Conservation (phyloP, 306 rosid genomes). For the Hippophae rhamnoides region DNA sequence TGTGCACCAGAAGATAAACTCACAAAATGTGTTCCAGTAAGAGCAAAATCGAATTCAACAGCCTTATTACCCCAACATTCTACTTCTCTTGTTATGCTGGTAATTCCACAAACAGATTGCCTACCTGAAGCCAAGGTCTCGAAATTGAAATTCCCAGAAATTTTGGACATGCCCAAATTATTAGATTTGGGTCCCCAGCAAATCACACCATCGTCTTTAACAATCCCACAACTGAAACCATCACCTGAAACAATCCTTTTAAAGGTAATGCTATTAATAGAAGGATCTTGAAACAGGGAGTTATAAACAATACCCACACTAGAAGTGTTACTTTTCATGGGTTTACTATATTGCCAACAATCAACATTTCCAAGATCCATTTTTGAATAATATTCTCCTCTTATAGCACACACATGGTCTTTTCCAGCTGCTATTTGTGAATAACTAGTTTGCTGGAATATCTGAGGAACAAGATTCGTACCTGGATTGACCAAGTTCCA, state of each 20-base stretch:
- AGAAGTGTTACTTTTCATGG: constrained; percentile 8
- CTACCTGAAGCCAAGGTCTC: constrained; percentile 40
- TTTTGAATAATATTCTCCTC: constrained; percentile 50
- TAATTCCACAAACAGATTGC: constrained; percentile 49
- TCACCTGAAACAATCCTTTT: constrained; percentile 54
- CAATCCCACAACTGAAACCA: constrained; percentile 54
- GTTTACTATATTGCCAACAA: constrained; percentile 48
- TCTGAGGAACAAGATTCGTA: constrained; percentile 46
- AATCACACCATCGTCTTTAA: constrained; percentile 43
- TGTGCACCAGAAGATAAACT: constrained; percentile 46
- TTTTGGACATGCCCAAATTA: constrained; percentile 28
- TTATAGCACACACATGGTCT: constrained; percentile 59
- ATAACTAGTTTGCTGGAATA: constrained; percentile 34
- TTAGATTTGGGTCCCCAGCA: constrained; percentile 72
- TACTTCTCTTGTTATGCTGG: constrained; percentile 27
- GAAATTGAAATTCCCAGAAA: constrained; percentile 39
- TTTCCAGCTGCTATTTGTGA: constrained; percentile 58
- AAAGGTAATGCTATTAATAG: constrained; percentile 27
- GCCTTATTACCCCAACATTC: constrained; percentile 53
- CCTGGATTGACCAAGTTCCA: constrained; percentile 33
- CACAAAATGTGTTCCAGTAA: constrained; percentile 11
- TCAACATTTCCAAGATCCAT: constrained; percentile 44
- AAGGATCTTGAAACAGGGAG: constrained; percentile 28
- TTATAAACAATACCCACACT: constrained; percentile 3
- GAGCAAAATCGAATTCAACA: constrained; percentile 27